These are phyloP conservation scores for Rosa persica DNA, from an alignment of 306 rosid genomes.

Conservation along the genomic window DNA sequence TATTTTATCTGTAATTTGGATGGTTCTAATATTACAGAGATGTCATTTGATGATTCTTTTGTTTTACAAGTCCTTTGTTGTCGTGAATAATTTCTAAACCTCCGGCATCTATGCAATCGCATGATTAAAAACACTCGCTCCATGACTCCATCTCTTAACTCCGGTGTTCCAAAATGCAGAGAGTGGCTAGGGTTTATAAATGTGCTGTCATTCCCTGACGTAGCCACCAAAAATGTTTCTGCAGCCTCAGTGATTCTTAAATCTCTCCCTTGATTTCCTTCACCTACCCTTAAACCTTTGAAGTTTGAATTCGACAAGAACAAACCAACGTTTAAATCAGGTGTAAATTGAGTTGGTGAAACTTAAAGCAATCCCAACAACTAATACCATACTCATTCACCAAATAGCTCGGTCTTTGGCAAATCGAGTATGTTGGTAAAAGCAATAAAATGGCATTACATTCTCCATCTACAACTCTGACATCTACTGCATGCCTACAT, in stretches of 20 bases:
- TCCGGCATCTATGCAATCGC: too few species aligned
- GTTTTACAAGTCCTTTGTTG: too few species aligned
- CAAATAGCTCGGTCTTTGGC: neutral
- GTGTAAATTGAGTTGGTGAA: conserved; percentile 23
- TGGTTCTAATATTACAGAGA: too few species aligned
- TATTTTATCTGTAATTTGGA: too few species aligned
- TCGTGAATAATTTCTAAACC: too few species aligned
- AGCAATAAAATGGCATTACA: conserved; percentile 8
- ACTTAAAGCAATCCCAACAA: conserved; percentile 13
- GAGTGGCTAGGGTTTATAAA: neutral
- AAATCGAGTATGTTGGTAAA: neutral
- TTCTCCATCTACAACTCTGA: conserved; percentile 17
- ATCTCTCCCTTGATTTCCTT: neutral
- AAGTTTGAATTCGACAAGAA: neutral
- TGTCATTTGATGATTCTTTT: too few species aligned
- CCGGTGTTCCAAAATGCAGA: neutral
- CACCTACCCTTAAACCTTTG: conserved; percentile 2
- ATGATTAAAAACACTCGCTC: neutral
- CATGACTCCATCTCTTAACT: neutral
- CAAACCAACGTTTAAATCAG: neutral
- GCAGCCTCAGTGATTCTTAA: neutral
- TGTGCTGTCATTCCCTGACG: conserved; percentile 8
- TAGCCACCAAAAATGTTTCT: conserved; percentile 1
- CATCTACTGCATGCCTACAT: neutral
- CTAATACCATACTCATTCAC: neutral